Percentiles rank a stretch among this genome's conserved stretches.
These are phyloP conservation scores for Euphorbia tirucalli DNA, from an alignment of 345 rosid species.

Conservation along the genomic window DNA sequence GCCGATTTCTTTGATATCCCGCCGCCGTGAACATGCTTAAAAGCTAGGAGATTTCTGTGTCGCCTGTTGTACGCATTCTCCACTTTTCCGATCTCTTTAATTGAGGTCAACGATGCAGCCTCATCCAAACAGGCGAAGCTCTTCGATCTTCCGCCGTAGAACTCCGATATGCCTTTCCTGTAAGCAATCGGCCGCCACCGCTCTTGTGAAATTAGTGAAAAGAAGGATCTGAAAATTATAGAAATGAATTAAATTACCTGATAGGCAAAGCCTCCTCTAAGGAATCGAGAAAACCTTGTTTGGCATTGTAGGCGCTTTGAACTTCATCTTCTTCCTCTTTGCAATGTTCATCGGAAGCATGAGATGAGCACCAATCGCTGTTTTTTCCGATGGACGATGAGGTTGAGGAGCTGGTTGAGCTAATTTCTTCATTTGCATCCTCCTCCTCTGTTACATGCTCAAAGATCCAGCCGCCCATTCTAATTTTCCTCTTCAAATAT, in stretches of 20 bases:
- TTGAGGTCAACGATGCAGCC: conserved; percentile 43
- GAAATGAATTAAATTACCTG: too few species aligned
- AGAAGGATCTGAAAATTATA: too few species aligned
- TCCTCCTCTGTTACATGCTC: background rate
- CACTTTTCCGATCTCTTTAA: conserved; percentile 62
- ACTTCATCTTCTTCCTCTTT: conserved; percentile 26
- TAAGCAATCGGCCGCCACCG: too few species aligned
- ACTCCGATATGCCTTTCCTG: conserved; percentile 75
- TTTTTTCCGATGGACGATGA: conserved; percentile 25
- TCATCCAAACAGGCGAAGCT: conserved; percentile 56
- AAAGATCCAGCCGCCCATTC: too few species aligned
- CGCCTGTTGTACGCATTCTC: conserved; percentile 57
- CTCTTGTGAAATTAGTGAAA: too few species aligned
- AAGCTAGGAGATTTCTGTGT: conserved; percentile 54
- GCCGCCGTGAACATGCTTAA: conserved; percentile 56
- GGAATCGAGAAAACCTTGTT: conserved; percentile 11
- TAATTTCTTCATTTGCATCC: conserved; percentile 11
- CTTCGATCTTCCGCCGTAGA: conserved; percentile 76
- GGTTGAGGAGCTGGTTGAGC: conserved; percentile 13
- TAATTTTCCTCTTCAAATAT: too few species aligned
- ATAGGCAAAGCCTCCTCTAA: conserved; percentile 26
- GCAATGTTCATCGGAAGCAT: conserved; percentile 8
- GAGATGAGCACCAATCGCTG: conserved; percentile 16
- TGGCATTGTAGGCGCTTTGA: conserved; percentile 23
- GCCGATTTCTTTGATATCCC: conserved; percentile 58